phyloP scores from a whole-genome alignment of 306 rosid genomes.

The Acacia crassicarpa region DNA sequence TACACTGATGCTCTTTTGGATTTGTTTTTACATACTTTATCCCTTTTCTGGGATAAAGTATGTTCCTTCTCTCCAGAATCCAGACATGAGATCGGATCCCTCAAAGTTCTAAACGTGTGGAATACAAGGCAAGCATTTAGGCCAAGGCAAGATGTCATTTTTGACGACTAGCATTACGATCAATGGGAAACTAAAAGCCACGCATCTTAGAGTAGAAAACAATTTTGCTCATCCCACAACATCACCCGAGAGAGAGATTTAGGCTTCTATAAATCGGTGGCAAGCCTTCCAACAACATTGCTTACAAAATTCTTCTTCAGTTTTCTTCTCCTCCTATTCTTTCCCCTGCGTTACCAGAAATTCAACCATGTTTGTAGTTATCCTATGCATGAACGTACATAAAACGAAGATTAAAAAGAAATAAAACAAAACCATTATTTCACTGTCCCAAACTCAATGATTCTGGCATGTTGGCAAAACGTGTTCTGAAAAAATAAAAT shows the following conservation, averaged over 20 bases:
- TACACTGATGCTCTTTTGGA: neutral
- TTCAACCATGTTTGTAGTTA: conserved; percentile 11
- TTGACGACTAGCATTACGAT: conserved; percentile 7
- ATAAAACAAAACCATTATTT: neutral
- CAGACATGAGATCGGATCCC: neutral
- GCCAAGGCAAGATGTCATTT: neutral
- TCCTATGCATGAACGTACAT: conserved; percentile 12
- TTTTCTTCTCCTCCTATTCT: conserved; percentile 65
- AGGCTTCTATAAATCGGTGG: conserved; percentile 21
- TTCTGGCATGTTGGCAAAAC: neutral
- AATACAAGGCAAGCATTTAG: conserved; percentile 20
- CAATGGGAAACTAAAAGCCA: conserved; percentile 23
- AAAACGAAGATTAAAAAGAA: neutral
- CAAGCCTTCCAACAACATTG: conserved; percentile 34
- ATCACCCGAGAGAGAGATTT: neutral
- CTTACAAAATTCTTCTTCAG: conserved; percentile 56
- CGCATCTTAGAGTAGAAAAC: neutral
- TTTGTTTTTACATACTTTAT: neutral
- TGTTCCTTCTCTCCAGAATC: neutral
- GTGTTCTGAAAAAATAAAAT: neutral
- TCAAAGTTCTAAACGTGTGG: neutral
- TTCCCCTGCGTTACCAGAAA: conserved; percentile 60
- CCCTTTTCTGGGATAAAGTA: neutral
- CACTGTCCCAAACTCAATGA: neutral
- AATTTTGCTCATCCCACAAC: conserved; percentile 17